phyloP scores from a whole-genome alignment of 2,329 filamentous ascomycete genomes.

The Thielaviopsis euricoi region DNA sequence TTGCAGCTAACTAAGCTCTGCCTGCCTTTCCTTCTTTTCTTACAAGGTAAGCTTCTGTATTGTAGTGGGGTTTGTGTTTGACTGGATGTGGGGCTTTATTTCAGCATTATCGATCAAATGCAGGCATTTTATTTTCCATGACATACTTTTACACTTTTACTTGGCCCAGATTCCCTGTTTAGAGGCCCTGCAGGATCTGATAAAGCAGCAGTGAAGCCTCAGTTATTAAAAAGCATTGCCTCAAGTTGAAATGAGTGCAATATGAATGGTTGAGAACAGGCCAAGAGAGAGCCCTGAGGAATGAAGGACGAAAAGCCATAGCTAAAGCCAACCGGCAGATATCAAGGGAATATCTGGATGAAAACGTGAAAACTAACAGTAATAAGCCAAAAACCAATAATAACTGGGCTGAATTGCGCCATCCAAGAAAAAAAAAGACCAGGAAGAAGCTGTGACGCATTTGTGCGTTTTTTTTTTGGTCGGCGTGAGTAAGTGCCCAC shows the following conservation, averaged over 20 bases:
- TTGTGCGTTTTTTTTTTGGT: background rate
- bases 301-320: too few relatives aligned
- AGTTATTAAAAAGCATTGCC: background rate
- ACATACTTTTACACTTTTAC: background rate
- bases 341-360: too few relatives aligned
- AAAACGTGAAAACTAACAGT: too few relatives aligned
- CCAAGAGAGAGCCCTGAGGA: too few relatives aligned
- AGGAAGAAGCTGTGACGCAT: background rate
- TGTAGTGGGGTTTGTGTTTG: background rate
- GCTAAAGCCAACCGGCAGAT: too few relatives aligned
- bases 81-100: background rate
- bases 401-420: too few relatives aligned
- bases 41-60: background rate
- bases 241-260: background rate
- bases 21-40: background rate
- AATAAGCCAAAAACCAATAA: too few relatives aligned
- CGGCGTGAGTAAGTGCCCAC: too few relatives aligned
- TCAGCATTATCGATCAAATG: too few relatives aligned
- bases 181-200: background rate
- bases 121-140: too few relatives aligned
- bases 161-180: too few relatives aligned
- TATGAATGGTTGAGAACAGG: too few relatives aligned
- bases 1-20: background rate
- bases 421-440: background rate
- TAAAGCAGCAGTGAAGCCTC: background rate